A percentile compares a stretch with the other conserved stretches of the same genome.
phyloP scores from a whole-genome alignment of 2,329 filamentous ascomycete genomes.

The Aspergillus ochraceus region DNA sequence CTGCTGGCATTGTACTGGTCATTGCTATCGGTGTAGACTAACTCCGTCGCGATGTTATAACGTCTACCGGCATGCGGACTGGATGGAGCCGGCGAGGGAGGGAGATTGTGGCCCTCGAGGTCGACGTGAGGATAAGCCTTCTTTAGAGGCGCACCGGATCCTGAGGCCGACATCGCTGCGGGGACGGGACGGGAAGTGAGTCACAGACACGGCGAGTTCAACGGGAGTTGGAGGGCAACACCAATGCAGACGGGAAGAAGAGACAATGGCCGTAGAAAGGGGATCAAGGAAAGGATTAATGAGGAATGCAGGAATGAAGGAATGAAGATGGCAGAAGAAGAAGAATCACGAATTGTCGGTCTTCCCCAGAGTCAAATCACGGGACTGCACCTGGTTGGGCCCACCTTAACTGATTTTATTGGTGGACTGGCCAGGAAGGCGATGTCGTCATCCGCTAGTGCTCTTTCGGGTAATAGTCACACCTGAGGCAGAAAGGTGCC shows the following conservation, averaged over 20 bases:
- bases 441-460: slow-evolving; percentile 22
- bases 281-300: background rate
- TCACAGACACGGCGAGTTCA: slow-evolving; percentile 5
- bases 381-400: background rate
- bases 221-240: background rate
- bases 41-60: slow-evolving; percentile 91
- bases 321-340: background rate
- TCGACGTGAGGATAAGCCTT: slow-evolving; percentile 66
- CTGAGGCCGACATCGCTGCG: slow-evolving; percentile 42
- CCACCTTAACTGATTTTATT: slow-evolving; percentile 5
- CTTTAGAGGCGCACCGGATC: slow-evolving; percentile 36
- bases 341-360: slow-evolving; percentile 14
- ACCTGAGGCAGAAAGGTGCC: slow-evolving; percentile 7
- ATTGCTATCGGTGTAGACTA: slow-evolving; percentile 93
- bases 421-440: slow-evolving; percentile 2
- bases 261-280: background rate
- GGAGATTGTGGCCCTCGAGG: slow-evolving; percentile 78
- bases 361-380: slow-evolving; percentile 12
- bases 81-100: slow-evolving; percentile 89
- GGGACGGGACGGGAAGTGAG: slow-evolving; percentile 28
- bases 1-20: slow-evolving; percentile 98
- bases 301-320: background rate
- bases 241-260: background rate
- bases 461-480: slow-evolving; percentile 1
- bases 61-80: slow-evolving; percentile 82